Evolutionary conservation across 257 asterid genomes (phyloP), one percentile per base, ranked within the genome.

Genomic region (Solanum pinnatisectum): DNA sequence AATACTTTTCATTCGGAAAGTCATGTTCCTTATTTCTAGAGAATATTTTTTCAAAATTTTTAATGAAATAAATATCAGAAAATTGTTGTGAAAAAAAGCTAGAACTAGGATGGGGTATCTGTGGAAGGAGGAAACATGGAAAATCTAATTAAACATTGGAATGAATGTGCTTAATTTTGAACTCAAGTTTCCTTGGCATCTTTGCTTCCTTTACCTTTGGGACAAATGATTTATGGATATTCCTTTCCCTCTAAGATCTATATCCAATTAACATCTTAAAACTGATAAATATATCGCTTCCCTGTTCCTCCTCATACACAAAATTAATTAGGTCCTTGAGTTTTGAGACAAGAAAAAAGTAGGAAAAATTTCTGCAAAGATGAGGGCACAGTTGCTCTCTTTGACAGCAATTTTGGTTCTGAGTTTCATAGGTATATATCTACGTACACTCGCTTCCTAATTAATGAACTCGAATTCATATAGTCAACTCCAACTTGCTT

Each of bases 381-480:
- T 90, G 93, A 92, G 82, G 88, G 70, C 20, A n/a, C 86, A 87
- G 89, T 65, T 91, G 82, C 39, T 91, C 70, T 35, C 59, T 8
- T n/a, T 88, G 52, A n/a, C 87, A 8, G 39, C 92, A 46, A 37
- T 92, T 73, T 76, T 88, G 39, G 86, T 86, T 90, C 90, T 92
- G 36, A 90, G 93, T 87, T 91, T 90, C 88, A n/a, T 90, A 89
- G 93, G 93, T 52, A 52, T 92, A 84, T 25, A 87, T 14, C 84
- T 79, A 42, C 4, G 14, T 33, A 40, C 36, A 10, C 8, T 65
- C 33, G 6, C 71, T 16, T 65, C 71, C 71, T n/a, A 73, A 16
- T 22, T 37, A 11, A n/a, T 13, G 7, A 78, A 52, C 23, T 18
- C n/a, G 2, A 23, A 84, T 4, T 60, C 9, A 14, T 22, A 39